Evolutionary conservation across 2,329 filamentous ascomycete genomes (phyloP), one percentile per base, ranked within the genome.

Genomic region (Colletotrichum sp.): DNA sequence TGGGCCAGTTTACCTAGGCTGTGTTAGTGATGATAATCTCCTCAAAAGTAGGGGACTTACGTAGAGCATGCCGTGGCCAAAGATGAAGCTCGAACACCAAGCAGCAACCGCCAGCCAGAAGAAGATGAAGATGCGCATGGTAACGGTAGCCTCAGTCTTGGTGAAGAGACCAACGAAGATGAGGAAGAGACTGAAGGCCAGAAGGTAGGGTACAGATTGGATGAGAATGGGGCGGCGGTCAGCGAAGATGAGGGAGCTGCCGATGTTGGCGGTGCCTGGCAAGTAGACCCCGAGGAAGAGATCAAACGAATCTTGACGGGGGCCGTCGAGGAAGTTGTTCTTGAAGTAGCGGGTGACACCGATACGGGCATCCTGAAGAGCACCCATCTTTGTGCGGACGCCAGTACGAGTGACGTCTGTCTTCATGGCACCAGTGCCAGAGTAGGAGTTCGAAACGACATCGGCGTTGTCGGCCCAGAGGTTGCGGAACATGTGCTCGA

Each of bases 391-490:
- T 34, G 97, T 99, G 70, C 98, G 92, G 81, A 95, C 93, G 66
- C 96, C 98, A 3, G 95, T 95, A n/a, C 97, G 93, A 4, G 97
- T 99, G 81, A 99, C 95, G 83, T 99, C 98, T 0, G 97, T 99
- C 90, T 99, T 99, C 87, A 99, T 92, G 68, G 97, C 97, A 4
- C 97, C 98, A 1, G 98, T 99, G 71, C 97, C 97, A 2, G 97
- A 97, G 85, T 99, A 99, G 1, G 95, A 93, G 79, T 92, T 94
- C 21, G 96, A 98, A 39, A 99, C 96, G 28, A 98, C 94, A 83
- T 99, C 97, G 72, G 98, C 97, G 81, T 99, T 99, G 86, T 99
- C 97, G 34, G 97, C 97, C 97, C 97, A 99, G 18, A 99, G 90
- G 85, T 99, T 99, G 79, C 97, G 95, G 91, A 99, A 99, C 74